Conservation (phyloP, 257 asterid species). For the Solanum medicagineum region DNA sequence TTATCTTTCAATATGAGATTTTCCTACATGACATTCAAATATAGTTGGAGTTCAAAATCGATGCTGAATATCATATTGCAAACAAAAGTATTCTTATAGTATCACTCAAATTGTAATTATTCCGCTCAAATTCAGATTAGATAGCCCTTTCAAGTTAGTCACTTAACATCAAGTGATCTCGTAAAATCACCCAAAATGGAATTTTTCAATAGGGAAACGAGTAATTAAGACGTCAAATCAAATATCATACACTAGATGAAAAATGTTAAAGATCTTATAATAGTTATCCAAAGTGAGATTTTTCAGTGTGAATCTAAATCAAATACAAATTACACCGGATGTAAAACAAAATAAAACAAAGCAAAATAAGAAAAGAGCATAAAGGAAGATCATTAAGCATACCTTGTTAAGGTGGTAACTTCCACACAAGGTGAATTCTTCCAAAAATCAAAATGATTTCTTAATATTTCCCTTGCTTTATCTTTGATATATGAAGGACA, state of each 20-base stretch:
- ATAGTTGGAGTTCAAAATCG: background rate
- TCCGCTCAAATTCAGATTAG: background rate
- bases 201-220: background rate
- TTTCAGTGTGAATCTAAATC: background rate
- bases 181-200: background rate
- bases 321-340: background rate
- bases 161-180: background rate
- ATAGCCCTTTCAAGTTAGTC: background rate
- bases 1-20: background rate
- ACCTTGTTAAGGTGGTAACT: conserved; percentile 14
- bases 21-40: background rate
- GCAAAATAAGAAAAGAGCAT: too few relatives aligned
- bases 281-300: background rate
- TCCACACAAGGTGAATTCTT: conserved; percentile 37
- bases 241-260: background rate
- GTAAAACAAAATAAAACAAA: background rate
- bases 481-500: conserved; percentile 18
- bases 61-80: background rate
- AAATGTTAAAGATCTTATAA: background rate
- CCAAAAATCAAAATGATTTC: conserved; percentile 33
- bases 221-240: background rate
- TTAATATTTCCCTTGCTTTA: conserved; percentile 37
- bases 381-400: background rate
- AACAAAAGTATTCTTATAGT: too few relatives aligned
- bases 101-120: background rate